Evolutionary conservation across 2,329 filamentous ascomycete species (phyloP), one percentile per base, ranked within the genome.

Genomic region (Fusarium praegraminearum): DNA sequence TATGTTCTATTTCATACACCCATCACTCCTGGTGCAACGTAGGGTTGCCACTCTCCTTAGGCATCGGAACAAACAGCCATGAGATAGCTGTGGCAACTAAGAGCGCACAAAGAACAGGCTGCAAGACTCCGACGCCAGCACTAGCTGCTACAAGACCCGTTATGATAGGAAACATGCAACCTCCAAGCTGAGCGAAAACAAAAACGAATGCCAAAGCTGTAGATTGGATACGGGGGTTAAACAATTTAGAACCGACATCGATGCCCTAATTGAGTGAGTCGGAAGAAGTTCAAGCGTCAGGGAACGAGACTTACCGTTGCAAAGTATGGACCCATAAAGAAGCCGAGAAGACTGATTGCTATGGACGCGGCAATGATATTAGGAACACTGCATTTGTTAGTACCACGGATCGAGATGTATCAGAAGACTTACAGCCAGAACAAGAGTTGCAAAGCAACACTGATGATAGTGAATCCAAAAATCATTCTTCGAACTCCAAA

Each of bases 401-500:
- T 24, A 7, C 18, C 10, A 16, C 3, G 1, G 43, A 13, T n/a
- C 16, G 12, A 0, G 7, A 7, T 1, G 24, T 5, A 6, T 2
- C 6, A 7, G 1, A 13, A 30, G 4, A 77, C 79, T 69, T 55
- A 86, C 76, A 88, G 78, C 88, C 88, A 90, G 52, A 90, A 90
- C 0, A 89, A 77, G 10, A 90, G 72, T 67, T 90, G 87, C 2
- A 90, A 73, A 0, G 75, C 85, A 1, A 90, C 78, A 55, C 84
- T 84, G 0, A 88, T 61, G 3, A 83, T 72, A 30, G 82, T 82
- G 52, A 89, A 91, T 0, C 85, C 43, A 2, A 88, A 78, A 1
- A 89, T 75, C 86, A 90, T 89, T 6, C 81, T 80, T 20, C 84
- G 80, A 67, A 90, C 86, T 0, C 89, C 89, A 20, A 85, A 84